Conservation (phyloP, 495 filamentous ascomycete species). For the Aspergillus coremiiformis region DNA sequence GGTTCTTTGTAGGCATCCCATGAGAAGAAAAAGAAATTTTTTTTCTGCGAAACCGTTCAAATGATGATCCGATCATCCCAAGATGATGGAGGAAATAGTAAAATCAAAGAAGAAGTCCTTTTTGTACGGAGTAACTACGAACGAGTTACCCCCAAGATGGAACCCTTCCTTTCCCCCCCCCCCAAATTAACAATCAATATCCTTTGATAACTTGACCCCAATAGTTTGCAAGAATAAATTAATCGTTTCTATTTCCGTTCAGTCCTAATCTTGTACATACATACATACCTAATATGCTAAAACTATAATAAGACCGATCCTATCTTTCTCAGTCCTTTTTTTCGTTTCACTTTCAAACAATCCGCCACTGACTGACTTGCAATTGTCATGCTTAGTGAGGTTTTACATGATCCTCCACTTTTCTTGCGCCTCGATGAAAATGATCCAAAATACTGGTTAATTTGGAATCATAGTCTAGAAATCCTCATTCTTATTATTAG, state of each 20-base stretch:
- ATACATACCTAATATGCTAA: too few species aligned
- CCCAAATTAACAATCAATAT: too few species aligned
- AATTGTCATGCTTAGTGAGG: neutral
- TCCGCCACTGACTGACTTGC: neutral
- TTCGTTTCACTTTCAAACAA: neutral
- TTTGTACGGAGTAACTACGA: too few species aligned
- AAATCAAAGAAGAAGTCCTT: too few species aligned
- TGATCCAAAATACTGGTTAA: neutral
- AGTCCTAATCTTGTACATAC: too few species aligned
- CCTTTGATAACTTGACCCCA: too few species aligned
- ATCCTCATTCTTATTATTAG: too few species aligned
- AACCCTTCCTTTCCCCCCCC: too few species aligned
- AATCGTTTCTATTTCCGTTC: neutral
- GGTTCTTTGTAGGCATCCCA: neutral
- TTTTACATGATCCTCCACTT: slow-evolving; percentile 13
- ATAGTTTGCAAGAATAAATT: too few species aligned
- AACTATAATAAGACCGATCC: neutral
- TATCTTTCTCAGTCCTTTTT: neutral
- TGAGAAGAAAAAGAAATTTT: neutral
- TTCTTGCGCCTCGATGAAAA: slow-evolving; percentile 7
- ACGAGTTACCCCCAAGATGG: too few species aligned
- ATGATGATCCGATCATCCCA: too few species aligned
- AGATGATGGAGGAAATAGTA: too few species aligned
- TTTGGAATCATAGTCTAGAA: neutral
- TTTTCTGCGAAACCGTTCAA: neutral